A percentile compares a stretch with the other conserved stretches of the same genome.
These are phyloP conservation scores for Pseudovirgaria hyperparasitica DNA, from an alignment of 2,329 filamentous ascomycete genomes.

Conservation along the genomic window DNA sequence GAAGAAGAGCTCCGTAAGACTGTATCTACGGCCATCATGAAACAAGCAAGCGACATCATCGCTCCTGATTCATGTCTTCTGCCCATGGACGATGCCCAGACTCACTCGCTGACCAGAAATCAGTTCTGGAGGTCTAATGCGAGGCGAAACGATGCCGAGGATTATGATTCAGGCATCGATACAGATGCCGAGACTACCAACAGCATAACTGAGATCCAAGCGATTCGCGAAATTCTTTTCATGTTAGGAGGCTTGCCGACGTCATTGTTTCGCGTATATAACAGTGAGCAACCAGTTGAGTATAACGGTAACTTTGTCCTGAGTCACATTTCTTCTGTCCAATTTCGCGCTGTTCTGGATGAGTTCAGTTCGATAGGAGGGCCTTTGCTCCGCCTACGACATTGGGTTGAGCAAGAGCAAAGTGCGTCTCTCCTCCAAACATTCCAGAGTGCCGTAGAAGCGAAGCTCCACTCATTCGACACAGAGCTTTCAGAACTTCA, in stretches of 20 bases:
- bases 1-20: too few species aligned
- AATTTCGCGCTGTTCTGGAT: conserved; percentile 25
- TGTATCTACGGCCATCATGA: too few species aligned
- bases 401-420: conserved; percentile 30
- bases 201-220: conserved; percentile 55
- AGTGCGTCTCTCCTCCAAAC: conserved; percentile 45
- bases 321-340: conserved; percentile 21
- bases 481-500: conserved; percentile 46
- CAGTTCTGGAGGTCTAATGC: conserved; percentile 39
- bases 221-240: conserved; percentile 65
- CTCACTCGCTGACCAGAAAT: conserved; percentile 27
- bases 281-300: conserved; percentile 12
- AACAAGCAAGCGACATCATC: conserved; percentile 25
- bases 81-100: conserved; percentile 10
- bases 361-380: conserved; percentile 37
- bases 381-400: conserved; percentile 33
- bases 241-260: conserved; percentile 75
- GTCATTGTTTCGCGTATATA: conserved; percentile 46
- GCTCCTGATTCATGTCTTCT: conserved; percentile 21
- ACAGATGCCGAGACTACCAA: conserved; percentile 7
- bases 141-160: too few species aligned
- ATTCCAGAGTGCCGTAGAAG: conserved; percentile 52
- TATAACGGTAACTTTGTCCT: conserved; percentile 27
- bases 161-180: background rate
- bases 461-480: conserved; percentile 47